These are phyloP conservation scores for Acarospora socialis DNA, from an alignment of 2,329 filamentous ascomycete genomes.

Conservation along the genomic window DNA sequence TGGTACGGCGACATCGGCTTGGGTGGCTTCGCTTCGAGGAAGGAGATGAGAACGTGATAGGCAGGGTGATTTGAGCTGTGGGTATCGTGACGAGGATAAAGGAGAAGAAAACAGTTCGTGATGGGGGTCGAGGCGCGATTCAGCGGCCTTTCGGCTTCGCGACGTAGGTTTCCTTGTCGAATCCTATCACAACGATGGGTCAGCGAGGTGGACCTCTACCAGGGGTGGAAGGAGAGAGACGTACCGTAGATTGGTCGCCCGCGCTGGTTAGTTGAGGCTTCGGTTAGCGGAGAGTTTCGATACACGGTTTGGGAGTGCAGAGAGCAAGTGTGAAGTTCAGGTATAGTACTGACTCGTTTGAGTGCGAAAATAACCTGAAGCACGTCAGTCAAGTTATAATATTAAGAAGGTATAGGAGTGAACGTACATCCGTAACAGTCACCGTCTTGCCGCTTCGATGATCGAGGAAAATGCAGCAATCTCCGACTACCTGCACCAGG, in stretches of 20 bases:
- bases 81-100: constrained; percentile 60
- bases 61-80: constrained; percentile 75
- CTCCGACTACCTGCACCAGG: constrained; percentile 35
- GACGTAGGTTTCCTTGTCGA: not conserved
- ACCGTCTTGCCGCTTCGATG: constrained; percentile 46
- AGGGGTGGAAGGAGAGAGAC: not conserved
- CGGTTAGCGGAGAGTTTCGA: not conserved
- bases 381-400: constrained; percentile 5
- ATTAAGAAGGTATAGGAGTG: not conserved
- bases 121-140: not conserved
- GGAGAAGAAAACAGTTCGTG: constrained; percentile 42
- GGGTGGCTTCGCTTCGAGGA: too few relatives aligned
- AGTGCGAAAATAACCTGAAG: constrained; percentile 42
- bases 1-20: too few relatives aligned
- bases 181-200: not conserved
- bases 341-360: constrained; percentile 21
- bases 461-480: constrained; percentile 39
- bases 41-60: constrained; percentile 46
- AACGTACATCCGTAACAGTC: constrained; percentile 44
- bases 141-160: not conserved
- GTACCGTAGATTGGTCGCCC: constrained; percentile 42
- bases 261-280: not conserved
- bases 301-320: not conserved
- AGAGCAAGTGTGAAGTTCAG: too few relatives aligned
- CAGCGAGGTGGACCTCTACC: not conserved